phyloP scores from a whole-genome alignment of 495 filamentous ascomycete genomes.

The Aspergillus affinis region DNA sequence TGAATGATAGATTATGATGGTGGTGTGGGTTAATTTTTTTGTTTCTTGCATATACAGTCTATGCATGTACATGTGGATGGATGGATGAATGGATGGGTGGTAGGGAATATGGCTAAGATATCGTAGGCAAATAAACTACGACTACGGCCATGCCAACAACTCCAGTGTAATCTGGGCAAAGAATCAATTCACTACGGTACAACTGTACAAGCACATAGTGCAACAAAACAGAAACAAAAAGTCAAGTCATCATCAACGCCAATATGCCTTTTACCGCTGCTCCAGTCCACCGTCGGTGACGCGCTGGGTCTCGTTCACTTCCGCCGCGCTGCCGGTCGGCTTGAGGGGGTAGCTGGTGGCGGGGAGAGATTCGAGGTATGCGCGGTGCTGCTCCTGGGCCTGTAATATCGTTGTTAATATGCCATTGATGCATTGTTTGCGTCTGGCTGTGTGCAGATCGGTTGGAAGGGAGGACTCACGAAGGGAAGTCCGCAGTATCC shows the following conservation, averaged over 20 bases:
- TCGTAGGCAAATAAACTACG: too few species aligned
- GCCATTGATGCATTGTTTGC: too few species aligned
- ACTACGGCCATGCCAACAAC: too few species aligned
- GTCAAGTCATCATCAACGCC: constrained; percentile 41
- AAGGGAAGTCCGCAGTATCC: constrained; percentile 94
- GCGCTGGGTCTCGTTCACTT: constrained; percentile 55
- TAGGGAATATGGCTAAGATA: too few species aligned
- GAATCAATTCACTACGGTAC: too few species aligned
- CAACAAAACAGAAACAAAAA: constrained; percentile 25
- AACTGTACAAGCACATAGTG: constrained; percentile 25
- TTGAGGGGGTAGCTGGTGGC: constrained; percentile 74
- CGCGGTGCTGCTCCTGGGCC: constrained; percentile 84
- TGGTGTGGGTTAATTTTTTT: too few species aligned
- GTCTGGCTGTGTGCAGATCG: not conserved
- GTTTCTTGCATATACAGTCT: too few species aligned
- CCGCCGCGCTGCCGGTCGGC: constrained; percentile 47
- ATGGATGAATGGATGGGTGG: too few species aligned
- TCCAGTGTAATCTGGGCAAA: too few species aligned
- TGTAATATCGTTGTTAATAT: constrained; percentile 28
- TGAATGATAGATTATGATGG: too few species aligned
- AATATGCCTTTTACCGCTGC: constrained; percentile 45
- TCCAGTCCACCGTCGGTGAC: constrained; percentile 52
- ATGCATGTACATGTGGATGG: too few species aligned
- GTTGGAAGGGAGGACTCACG: constrained; percentile 56
- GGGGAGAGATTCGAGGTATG: constrained; percentile 76